Evolutionary conservation across 768 basidiomycete genomes (phyloP), one percentile per base, ranked within the genome.

Genomic region (Symmetrospora coprosmae): DNA sequence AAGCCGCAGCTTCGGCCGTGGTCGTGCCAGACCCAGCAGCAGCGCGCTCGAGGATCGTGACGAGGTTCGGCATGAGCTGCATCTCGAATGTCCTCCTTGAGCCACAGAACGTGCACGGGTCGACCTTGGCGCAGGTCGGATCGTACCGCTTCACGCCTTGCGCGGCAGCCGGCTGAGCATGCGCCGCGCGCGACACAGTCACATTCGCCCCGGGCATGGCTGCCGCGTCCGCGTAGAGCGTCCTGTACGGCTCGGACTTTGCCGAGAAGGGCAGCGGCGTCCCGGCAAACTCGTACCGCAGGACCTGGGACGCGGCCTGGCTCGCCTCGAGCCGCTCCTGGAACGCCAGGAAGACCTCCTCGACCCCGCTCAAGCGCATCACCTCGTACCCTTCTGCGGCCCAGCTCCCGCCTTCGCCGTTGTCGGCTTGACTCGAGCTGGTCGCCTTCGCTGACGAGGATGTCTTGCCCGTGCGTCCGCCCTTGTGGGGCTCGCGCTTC

Each of bases 341-440:
- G 46, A 58, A 58, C 6, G 55, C 55, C 30, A 58, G 55, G 34
- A 58, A 58, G 28, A 58, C 41, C 27, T 58, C 55, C 34, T 58
- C 55, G 7, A 58, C 55, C 2, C 55, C 55, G 14, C 41, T 17
- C 16, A 58, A 25, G 31, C 37, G 28, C 55, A 58, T 58, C 2
- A 58, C 37, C 30, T 58, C 55, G 43, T 58, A 58, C 11, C 28
- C 55, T 46, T 58, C 55, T 2, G 25, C 40, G 31, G 55, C 28
- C 55, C 55, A 58, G 27, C 55, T 43, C 7, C 30, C 55, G 14
- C 21, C 27, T 9, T 40, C 37, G 8, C 51, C 39, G 3, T 11
- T 23, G 33, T 33, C 14, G 27, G 8, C 14, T 19, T 39, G 19
- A 30, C 55, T 47, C 23, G 17, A 30, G 14, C 28, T 19, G 5